Base-by-base conservation (phyloP, 1,284 basidiomycete genomes). In the Rhodotorula sp. region DNA sequence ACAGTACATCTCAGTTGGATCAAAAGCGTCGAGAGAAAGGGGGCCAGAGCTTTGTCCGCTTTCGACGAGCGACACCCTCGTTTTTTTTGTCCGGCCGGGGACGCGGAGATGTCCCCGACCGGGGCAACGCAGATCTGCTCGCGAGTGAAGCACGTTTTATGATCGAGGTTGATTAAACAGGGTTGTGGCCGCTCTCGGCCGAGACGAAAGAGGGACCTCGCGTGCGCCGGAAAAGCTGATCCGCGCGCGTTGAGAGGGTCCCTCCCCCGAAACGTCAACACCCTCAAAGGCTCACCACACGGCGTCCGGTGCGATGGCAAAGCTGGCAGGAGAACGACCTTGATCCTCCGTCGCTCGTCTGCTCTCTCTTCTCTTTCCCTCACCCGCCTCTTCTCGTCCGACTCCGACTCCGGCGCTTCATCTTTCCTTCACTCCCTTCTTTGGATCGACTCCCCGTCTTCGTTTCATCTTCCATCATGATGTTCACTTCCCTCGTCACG, bases 401-500 rank as follows among this genome's bases (percentile, higher is more conserved):
- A 26, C 56, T 31, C 46, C 48, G 21, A 43, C 43, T n/a, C n/a
- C 62, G 14, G 48, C 31, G 23, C 58, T 60, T 49, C 31, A 15
- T 43, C 49, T 47, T 34, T 48, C 34, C n/a, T 1, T 12, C 58
- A 21, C 20, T 5, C 31, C 12, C 18, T 31, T 54, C 62, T 20
- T 47, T 29, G 26, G 47, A 18, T 8, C 51, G 51, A 14, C 54
- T 20, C 46, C 18, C 14, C 47, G 61, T 58, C 29, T 16, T 49
- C 31, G 39, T 21, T 39, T 26, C 34, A 70, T 65, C 39, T 70
- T 70, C 64, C 59, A 67, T 34, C 43, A 65, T 23, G 59, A 43
- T 43, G 39, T 43, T 43, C 39, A 43, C 65, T 62, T 62, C 71
- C 60, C 52, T 74, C 64, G 29, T 68, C 66, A 52, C 62, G 16